A percentile compares a stretch with the other conserved stretches of the same genome.
These are phyloP conservation scores for Dendrobium chrysotoxum DNA, from an alignment of 106 monocot species.

Conservation along the genomic window DNA sequence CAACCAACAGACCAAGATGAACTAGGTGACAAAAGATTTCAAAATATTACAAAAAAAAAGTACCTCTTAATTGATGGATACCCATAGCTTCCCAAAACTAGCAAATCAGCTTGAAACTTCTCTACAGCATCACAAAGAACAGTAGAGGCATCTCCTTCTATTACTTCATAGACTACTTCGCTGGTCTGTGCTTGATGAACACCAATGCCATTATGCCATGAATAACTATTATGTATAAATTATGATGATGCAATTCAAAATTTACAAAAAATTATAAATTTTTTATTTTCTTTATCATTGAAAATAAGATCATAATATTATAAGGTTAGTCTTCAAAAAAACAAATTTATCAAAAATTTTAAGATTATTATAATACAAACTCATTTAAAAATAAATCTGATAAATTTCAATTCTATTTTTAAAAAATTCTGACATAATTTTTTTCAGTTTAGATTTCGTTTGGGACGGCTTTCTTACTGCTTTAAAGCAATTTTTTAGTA, in stretches of 20 bases:
- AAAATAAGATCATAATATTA: neutral
- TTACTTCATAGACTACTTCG: neutral
- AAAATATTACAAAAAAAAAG: no score
- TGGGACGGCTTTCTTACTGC: no score
- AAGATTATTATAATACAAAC: no score
- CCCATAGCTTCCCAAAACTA: conserved; percentile 4
- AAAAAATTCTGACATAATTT: no score
- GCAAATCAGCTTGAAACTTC: neutral
- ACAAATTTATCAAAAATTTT: no score
- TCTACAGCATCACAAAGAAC: conserved; percentile 1
- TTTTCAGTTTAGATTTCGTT: no score
- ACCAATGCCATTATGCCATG: neutral
- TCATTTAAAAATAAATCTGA: no score
- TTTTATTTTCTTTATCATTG: neutral
- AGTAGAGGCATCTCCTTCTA: neutral
- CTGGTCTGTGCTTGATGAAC: neutral
- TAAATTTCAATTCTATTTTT: no score
- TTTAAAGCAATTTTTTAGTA: no score
- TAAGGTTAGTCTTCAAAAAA: no score
- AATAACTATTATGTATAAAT: neutral
- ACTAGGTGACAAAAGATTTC: no score
- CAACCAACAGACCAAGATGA: no score
- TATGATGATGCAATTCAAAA: neutral
- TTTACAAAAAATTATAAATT: neutral
- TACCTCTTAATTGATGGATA: conserved; percentile 5